Base-by-base conservation (phyloP, 495 filamentous ascomycete genomes). In the Aspergillus egyptiacus region DNA sequence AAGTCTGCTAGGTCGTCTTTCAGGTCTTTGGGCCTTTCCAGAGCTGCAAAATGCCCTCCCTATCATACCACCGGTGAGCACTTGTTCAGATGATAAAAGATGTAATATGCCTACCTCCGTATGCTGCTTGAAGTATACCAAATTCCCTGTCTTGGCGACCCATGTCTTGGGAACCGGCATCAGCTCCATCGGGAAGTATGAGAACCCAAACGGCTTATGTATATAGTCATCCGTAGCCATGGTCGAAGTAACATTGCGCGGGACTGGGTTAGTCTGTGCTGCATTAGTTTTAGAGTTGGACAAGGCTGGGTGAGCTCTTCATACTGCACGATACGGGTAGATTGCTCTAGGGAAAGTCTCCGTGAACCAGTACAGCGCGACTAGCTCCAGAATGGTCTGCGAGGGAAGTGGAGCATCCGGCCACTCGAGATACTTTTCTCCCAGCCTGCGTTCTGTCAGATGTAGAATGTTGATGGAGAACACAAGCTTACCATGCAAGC, bases 341-440 rank as follows among this genome's bases (percentile, higher is more conserved):
- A 86, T 75, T 2, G 70, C 65, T 5, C 75, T 67, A 6, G 77
- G 71, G 37, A 79, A 79, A 2, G 74, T 73, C 5, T 81, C 67
- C 0, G 81, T 85, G 22, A 85, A 71, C 84, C 83, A 87, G 61
- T 83, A 88, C 15, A 85, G 59, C 2, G 72, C 77, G 17, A 84
- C 67, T 2, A 68, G 61, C 23, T 76, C 72, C 3, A 86, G 68
- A 25, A 88, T 83, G 5, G 63, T 71, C 15, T 83, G 67, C 2
- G 76, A 44, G 5, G 70, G 38, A 1, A 81, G 71, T 5, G 73
- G 62, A 1, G 66, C 62, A 48, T 86, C 82, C 5, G 70, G 67
- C 84, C 83, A 86, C 34, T 77, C 73, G 15, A 84, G 51, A 54
- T 80, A 78, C 56, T 88, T 87, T 61, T 87, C 84, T 17, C 79